A percentile compares a stretch with the other conserved stretches of the same genome.
Conservation (phyloP, 163 green algal genomes). For the Chlamydomonas reinhardtii region DNA sequence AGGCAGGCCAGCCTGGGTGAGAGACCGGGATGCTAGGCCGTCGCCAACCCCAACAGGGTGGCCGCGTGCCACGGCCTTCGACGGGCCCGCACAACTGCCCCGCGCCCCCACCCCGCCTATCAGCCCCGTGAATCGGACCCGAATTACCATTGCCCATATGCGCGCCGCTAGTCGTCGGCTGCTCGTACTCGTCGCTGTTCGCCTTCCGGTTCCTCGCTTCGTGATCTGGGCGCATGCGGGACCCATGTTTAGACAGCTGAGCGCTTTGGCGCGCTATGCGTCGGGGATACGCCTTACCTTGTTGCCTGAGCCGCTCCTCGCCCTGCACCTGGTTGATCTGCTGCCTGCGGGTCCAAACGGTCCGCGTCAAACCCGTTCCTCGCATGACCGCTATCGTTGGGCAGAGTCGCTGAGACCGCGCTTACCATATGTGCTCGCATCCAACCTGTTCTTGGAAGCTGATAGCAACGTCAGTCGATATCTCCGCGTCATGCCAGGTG, state of each 20-base stretch:
- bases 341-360: not conserved
- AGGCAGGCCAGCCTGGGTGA: not conserved
- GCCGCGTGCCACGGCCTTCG: too few species aligned
- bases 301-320: conserved; percentile 10
- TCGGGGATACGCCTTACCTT: not conserved
- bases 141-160: conserved; percentile 27
- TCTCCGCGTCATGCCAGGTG: conserved; percentile 92
- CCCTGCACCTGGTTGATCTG: conserved; percentile 46
- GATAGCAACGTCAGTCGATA: conserved; percentile 94
- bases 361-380: not conserved
- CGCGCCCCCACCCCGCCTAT: too few species aligned
- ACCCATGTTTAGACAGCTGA: too few species aligned
- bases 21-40: not conserved
- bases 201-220: conserved; percentile 15
- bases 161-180: conserved; percentile 20
- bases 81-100: too few species aligned
- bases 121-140: too few species aligned
- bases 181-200: conserved; percentile 38
- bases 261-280: too few species aligned
- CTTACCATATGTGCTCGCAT: conserved; percentile 90
- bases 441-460: conserved; percentile 93
- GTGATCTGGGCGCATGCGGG: conserved; percentile 30
- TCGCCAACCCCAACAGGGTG: not conserved
- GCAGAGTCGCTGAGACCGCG: not conserved
- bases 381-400: not conserved